A percentile compares a stretch with the other conserved stretches of the same genome.
These are phyloP conservation scores for Pseudogymnoascus sp. DNA, from an alignment of 2,329 filamentous ascomycete species.

Conservation along the genomic window DNA sequence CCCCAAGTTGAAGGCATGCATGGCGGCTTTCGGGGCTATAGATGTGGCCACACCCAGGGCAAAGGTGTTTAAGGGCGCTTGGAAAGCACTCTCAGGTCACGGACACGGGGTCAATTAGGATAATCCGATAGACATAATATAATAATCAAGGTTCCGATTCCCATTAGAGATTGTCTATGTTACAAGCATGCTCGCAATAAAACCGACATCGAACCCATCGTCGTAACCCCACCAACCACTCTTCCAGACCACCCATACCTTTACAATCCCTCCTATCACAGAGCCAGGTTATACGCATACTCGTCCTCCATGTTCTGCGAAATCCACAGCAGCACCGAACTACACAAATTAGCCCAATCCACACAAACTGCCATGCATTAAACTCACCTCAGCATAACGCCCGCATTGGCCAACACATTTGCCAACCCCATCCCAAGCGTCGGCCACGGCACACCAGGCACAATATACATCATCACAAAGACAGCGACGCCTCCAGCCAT, in stretches of 20 bases:
- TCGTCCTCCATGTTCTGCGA: constrained; percentile 68
- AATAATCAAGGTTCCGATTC: constrained; percentile 10
- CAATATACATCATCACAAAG: constrained; percentile 57
- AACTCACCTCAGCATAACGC: constrained; percentile 52
- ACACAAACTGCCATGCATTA: background rate
- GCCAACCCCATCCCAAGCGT: constrained; percentile 57
- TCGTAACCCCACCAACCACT: background rate
- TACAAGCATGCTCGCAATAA: constrained; percentile 10
- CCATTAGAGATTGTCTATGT: constrained; percentile 8
- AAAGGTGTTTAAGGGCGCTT: background rate
- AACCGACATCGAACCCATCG: constrained; percentile 12
- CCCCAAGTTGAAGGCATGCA: background rate
- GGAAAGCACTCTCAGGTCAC: background rate
- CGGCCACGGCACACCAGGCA: constrained; percentile 48
- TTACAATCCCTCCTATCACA: constrained; percentile 31
- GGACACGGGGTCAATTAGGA: constrained; percentile 9
- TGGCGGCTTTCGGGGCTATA: background rate
- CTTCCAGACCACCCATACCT: background rate
- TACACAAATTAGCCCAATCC: constrained; percentile 21
- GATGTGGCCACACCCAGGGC: background rate
- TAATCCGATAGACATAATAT: constrained; percentile 13
- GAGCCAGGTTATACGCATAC: constrained; percentile 58
- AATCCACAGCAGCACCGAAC: constrained; percentile 58
- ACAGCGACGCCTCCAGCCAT: constrained; percentile 64
- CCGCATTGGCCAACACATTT: constrained; percentile 56